A percentile compares a stretch with the other conserved stretches of the same genome.
Evolutionary conservation across 768 basidiomycete genomes (phyloP).

Genomic region (Termitomyces sp.): DNA sequence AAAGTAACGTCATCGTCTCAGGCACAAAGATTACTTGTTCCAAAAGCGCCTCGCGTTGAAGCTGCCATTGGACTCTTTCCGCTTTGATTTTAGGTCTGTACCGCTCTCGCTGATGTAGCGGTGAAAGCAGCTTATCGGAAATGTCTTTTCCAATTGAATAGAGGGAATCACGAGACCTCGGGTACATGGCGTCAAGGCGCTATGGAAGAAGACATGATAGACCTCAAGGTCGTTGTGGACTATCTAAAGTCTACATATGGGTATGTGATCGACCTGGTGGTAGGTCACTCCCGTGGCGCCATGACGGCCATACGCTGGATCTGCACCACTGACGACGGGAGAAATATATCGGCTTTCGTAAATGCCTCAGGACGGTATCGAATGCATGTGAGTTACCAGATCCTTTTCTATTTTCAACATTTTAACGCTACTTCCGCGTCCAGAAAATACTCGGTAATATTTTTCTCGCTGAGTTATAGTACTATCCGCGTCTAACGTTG

Average conservation of each 20-base stretch:
- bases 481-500: not conserved
- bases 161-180: conserved; percentile 74
- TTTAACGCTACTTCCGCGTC: not conserved
- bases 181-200: conserved; percentile 62
- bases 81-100: conserved; percentile 80
- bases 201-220: conserved; percentile 56
- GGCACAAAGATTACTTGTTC: conserved; percentile 84
- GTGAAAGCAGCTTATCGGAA: conserved; percentile 2
- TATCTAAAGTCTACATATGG: conserved; percentile 56
- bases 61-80: conserved; percentile 74
- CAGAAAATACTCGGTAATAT: conserved; percentile 41
- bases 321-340: conserved; percentile 55
- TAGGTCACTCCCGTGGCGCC: conserved; percentile 78
- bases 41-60: conserved; percentile 63
- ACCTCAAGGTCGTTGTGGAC: conserved; percentile 60
- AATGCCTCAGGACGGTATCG: conserved; percentile 76
- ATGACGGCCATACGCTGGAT: conserved; percentile 68
- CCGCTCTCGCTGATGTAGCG: not conserved
- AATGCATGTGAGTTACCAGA: conserved; percentile 57
- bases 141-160: conserved; percentile 21
- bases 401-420: not conserved
- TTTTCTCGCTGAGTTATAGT: conserved; percentile 6
- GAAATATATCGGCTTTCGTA: conserved; percentile 53
- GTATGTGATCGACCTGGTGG: conserved; percentile 63
- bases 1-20: conserved; percentile 27